Conservation (phyloP, 768 basidiomycete genomes). For the Calocera viscosa region DNA sequence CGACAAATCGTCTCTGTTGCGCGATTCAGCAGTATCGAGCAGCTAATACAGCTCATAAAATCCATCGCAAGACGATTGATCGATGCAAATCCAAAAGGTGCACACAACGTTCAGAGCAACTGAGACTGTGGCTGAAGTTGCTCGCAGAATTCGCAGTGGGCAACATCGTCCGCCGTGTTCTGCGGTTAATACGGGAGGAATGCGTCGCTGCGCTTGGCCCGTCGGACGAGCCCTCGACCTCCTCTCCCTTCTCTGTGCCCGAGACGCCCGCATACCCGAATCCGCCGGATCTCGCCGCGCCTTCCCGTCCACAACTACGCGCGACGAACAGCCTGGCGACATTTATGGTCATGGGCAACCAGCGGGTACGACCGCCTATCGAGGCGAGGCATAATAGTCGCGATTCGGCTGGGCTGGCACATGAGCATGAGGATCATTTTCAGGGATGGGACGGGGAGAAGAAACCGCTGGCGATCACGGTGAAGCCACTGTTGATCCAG, state of each 20-base stretch:
- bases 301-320: slow-evolving; percentile 10
- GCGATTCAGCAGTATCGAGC: slow-evolving; percentile 74
- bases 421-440: slow-evolving; percentile 21
- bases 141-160: slow-evolving; percentile 79
- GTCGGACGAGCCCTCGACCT: slow-evolving; percentile 26
- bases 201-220: slow-evolving; percentile 65
- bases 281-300: not conserved
- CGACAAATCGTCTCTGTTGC: slow-evolving; percentile 82
- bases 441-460: slow-evolving; percentile 2
- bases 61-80: slow-evolving; percentile 66
- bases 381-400: not conserved
- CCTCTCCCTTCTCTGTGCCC: slow-evolving; percentile 18
- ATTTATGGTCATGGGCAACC: slow-evolving; percentile 8
- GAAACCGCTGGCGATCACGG: slow-evolving; percentile 14
- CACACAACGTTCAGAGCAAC: slow-evolving; percentile 9
- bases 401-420: slow-evolving; percentile 7
- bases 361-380: not conserved
- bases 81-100: slow-evolving; percentile 93
- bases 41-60: slow-evolving; percentile 67
- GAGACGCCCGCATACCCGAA: not conserved
- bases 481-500: slow-evolving; percentile 92
- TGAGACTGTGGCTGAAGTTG: not conserved
- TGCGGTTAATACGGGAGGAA: slow-evolving; percentile 92
- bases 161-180: slow-evolving; percentile 83
- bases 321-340: not conserved